A percentile compares a stretch with the other conserved stretches of the same genome.
These are phyloP conservation scores for Pterocarpus santalinus DNA, from an alignment of 306 rosid species.

Conservation along the genomic window DNA sequence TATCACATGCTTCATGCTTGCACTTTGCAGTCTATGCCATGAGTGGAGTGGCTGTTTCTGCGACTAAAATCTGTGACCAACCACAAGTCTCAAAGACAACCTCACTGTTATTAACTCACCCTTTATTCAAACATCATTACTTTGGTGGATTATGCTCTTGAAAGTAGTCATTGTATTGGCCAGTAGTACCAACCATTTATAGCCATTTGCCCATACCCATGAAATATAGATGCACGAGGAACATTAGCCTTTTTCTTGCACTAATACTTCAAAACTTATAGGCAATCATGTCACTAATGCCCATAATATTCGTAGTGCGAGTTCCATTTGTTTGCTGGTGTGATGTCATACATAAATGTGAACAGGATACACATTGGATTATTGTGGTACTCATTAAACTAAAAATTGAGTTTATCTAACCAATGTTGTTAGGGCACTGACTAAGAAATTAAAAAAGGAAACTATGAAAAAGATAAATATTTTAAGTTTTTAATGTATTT, in stretches of 20 bases:
- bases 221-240: conserved; percentile 1
- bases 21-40: too few relatives aligned
- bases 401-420: neutral
- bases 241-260: conserved; percentile 6
- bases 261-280: neutral
- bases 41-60: neutral
- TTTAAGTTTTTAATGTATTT: too few relatives aligned
- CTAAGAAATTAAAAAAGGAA: too few relatives aligned
- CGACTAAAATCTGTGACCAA: conserved; percentile 11
- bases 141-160: neutral
- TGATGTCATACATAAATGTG: conserved; percentile 18
- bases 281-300: neutral
- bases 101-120: neutral
- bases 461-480: too few relatives aligned
- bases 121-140: neutral
- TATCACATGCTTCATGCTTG: neutral
- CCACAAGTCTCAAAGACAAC: conserved; percentile 8
- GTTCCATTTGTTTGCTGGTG: conserved; percentile 13
- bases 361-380: conserved; percentile 25
- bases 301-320: conserved; percentile 12
- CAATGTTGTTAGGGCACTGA: too few relatives aligned
- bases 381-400: conserved; percentile 6
- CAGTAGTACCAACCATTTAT: neutral
- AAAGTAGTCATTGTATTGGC: neutral
- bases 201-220: neutral